Evolutionary conservation across 2,329 filamentous ascomycete species (phyloP), one percentile per base, ranked within the genome.

Genomic region (Penicillium sp.): DNA sequence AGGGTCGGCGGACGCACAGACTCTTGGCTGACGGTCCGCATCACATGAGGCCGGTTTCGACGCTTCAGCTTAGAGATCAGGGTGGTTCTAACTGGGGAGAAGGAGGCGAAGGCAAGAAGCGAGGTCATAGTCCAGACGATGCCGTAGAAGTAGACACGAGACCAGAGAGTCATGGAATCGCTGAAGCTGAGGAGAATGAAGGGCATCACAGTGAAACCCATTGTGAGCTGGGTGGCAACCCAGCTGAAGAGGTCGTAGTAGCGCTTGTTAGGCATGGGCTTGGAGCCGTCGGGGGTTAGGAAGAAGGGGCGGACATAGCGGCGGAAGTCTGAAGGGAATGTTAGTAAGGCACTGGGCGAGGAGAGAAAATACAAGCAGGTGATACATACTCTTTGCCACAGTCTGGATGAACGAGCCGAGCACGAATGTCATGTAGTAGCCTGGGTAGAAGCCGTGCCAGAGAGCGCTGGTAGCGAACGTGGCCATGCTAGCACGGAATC

Each of bases 371-470:
- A 35, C 5, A 11, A 37, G 2, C 1, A 18, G 33, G 6, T 15
- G 29, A 23, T 22, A 82, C 88, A 72, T 80, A 97, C 92, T 92
- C 80, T 99, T 99, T 53, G 94, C 92, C 18, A 88, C 88, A 2
- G 92, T 97, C 71, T 99, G 94, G 27, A 97, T 84, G 63, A 99
- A 89, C 58, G 91, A 92, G 1, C 90, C 94, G 7, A 97, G 81
- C 40, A 97, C 77, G 68, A 99, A 99, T 5, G 89, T 83, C 57
- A 99, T 77, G 73, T 97, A 97, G 75, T 99, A 99, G 6, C 94
- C 94, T 0, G 94, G 93, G 64, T 96, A 95, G 75, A 99, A 99
- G 27, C 94, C 94, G 69, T 99, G 94, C 94, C 94, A 99, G 64
- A 97, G 88, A 3, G 94, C 93, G 68, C 92, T 96, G 20, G 94